These are phyloP conservation scores for Coemansia sp. DNA, from an alignment of 371 early-diverging fungal species.

Conservation along the genomic window DNA sequence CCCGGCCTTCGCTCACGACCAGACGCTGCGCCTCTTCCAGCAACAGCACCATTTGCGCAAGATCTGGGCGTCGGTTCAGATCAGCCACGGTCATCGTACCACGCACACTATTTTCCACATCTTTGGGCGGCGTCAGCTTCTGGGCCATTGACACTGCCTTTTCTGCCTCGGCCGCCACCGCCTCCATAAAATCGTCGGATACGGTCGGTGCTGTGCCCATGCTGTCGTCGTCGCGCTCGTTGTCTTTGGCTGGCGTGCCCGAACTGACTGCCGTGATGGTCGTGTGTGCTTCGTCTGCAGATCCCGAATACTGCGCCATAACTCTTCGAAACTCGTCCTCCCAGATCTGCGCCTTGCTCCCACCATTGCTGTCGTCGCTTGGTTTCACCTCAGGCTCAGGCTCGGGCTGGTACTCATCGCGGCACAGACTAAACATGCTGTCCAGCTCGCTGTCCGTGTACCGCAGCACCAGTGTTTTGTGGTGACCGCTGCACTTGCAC, in stretches of 20 bases:
- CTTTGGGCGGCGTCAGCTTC: background rate
- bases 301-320: conserved; percentile 30
- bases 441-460: conserved; percentile 33
- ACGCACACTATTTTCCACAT: background rate
- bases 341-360: conserved; percentile 40
- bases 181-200: background rate
- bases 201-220: conserved; percentile 7
- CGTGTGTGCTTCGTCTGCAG: background rate
- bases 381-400: background rate
- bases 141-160: background rate
- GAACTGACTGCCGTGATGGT: conserved; percentile 6
- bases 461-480: conserved; percentile 32
- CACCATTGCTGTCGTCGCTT: background rate
- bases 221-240: conserved; percentile 15
- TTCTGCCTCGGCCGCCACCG: background rate
- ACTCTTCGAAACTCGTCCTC: conserved; percentile 43
- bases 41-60: conserved; percentile 44
- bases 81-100: conserved; percentile 28
- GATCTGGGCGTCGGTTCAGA: conserved; percentile 34
- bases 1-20: conserved; percentile 21
- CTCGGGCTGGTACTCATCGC: conserved; percentile 6
- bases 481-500: conserved; percentile 23
- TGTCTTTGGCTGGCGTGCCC: conserved; percentile 7
- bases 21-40: conserved; percentile 47
- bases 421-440: conserved; percentile 20